Percentiles rank a stretch among this genome's conserved stretches.
Evolutionary conservation across 139 green algal species (phyloP).

Genomic region (Coelastrella sp.): DNA sequence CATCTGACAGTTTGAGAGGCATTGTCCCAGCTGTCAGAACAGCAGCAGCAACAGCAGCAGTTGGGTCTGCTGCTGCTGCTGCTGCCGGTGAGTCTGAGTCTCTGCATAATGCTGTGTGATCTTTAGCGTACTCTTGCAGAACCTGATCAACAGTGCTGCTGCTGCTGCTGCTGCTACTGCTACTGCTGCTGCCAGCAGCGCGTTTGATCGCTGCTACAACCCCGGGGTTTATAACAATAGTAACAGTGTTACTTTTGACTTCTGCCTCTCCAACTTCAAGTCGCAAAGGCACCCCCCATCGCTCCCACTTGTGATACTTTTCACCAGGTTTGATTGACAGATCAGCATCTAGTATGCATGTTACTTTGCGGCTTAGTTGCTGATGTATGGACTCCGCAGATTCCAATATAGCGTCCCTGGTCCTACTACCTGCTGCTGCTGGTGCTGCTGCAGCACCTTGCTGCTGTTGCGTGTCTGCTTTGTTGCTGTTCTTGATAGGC

Average conservation of each 20-base stretch:
- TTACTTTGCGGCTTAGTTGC: neutral
- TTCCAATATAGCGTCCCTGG: neutral
- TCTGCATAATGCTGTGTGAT: too few relatives aligned
- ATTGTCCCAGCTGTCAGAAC: neutral
- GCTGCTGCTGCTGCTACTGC: conserved; percentile 43
- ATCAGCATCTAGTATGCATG: neutral
- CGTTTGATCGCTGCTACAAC: neutral
- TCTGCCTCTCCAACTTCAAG: conserved; percentile 3
- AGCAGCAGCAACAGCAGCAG: neutral
- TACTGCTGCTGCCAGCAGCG: conserved; percentile 10
- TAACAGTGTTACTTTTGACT: neutral
- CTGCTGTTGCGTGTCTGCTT: neutral
- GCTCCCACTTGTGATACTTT: conserved; percentile 31
- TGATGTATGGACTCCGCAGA: neutral
- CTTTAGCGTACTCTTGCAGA: too few relatives aligned
- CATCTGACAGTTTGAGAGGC: neutral
- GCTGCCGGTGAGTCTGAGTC: neutral
- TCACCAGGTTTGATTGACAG: neutral
- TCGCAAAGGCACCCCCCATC: neutral
- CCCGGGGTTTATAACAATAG: neutral
- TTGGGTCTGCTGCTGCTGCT: conserved; percentile 4
- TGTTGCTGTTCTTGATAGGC: neutral
- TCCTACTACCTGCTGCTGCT: conserved; percentile 24
- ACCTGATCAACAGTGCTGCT: too few relatives aligned
- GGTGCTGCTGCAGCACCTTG: neutral